Percentiles rank a stretch among this genome's conserved stretches.
Conservation (phyloP, 108 stramenopile species). For the Chaetoceros muelleri region DNA sequence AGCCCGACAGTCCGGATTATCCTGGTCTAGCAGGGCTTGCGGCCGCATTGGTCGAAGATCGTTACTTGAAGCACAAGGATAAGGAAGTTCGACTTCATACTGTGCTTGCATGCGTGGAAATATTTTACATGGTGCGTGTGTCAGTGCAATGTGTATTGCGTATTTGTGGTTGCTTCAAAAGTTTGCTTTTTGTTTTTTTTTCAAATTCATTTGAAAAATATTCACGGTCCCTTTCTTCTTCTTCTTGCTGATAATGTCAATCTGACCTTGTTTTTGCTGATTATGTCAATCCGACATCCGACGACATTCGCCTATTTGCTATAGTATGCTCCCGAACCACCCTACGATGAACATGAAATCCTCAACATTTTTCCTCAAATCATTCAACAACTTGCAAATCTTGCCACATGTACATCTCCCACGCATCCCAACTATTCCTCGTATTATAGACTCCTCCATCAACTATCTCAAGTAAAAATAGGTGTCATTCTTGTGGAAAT, state of each 20-base stretch:
- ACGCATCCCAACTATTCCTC: conserved; percentile 30
- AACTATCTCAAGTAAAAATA: conserved; percentile 67
- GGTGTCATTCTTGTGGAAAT: conserved; percentile 72
- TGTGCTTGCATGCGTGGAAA: conserved; percentile 52
- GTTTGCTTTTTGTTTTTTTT: not conserved
- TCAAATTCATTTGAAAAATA: too few species aligned
- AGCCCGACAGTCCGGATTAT: conserved; percentile 17
- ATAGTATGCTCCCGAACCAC: conserved; percentile 68
- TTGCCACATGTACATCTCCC: conserved; percentile 31
- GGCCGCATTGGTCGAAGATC: conserved; percentile 19
- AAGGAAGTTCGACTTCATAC: conserved; percentile 60
- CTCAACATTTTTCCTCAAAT: conserved; percentile 56
- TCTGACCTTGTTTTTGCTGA: not conserved
- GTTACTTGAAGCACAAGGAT: conserved; percentile 44
- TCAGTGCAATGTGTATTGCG: not conserved
- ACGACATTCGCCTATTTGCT: not conserved
- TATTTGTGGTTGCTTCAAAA: not conserved
- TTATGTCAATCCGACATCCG: not conserved
- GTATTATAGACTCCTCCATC: conserved; percentile 55
- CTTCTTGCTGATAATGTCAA: not conserved
- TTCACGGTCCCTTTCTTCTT: not conserved
- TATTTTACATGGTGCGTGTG: conserved; percentile 42
- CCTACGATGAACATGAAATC: conserved; percentile 56
- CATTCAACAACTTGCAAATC: conserved; percentile 59
- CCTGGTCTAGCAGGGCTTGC: conserved; percentile 54